Evolutionary conservation across 2,329 filamentous ascomycete species (phyloP).

Genomic region (Calonectria hongkongensis): DNA sequence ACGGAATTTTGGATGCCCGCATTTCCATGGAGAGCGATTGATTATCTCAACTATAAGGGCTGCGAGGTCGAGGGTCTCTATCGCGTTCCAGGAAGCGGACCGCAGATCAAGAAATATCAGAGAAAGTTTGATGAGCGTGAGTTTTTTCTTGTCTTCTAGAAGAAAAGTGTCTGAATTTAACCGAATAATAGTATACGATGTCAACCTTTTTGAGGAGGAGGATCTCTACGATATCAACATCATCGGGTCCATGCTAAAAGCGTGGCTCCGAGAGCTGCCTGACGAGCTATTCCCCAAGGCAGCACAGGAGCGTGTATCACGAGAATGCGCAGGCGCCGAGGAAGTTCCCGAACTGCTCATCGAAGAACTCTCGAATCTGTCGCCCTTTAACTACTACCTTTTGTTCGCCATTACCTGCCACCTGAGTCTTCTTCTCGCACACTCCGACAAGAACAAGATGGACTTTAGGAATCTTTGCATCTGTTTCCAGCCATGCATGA

Average conservation of each 20-base stretch:
- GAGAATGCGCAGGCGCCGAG: constrained; percentile 86
- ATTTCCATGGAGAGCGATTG: constrained; percentile 95
- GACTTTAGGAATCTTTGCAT: constrained; percentile 96
- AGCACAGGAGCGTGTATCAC: constrained; percentile 86
- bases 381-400: constrained; percentile 97
- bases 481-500: constrained; percentile 97
- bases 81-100: constrained; percentile 91
- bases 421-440: constrained; percentile 91
- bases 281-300: constrained; percentile 94
- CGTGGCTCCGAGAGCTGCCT: constrained; percentile 95
- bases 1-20: constrained; percentile 99
- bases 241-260: constrained; percentile 96
- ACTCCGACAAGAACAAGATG: constrained; percentile 98
- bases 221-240: constrained; percentile 98
- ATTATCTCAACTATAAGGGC: constrained; percentile 96
- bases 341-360: constrained; percentile 89
- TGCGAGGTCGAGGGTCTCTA: constrained; percentile 96
- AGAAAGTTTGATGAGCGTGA: constrained; percentile 89
- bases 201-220: constrained; percentile 90
- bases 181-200: constrained; percentile 80
- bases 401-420: constrained; percentile 98
- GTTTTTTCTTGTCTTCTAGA: constrained; percentile 44
- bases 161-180: constrained; percentile 28
- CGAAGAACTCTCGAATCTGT: constrained; percentile 94
- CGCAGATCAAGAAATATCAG: constrained; percentile 95